Percentiles rank a stretch among this genome's conserved stretches.
Conservation (phyloP, 2,329 filamentous ascomycete species). For the Fusarium musae region DNA sequence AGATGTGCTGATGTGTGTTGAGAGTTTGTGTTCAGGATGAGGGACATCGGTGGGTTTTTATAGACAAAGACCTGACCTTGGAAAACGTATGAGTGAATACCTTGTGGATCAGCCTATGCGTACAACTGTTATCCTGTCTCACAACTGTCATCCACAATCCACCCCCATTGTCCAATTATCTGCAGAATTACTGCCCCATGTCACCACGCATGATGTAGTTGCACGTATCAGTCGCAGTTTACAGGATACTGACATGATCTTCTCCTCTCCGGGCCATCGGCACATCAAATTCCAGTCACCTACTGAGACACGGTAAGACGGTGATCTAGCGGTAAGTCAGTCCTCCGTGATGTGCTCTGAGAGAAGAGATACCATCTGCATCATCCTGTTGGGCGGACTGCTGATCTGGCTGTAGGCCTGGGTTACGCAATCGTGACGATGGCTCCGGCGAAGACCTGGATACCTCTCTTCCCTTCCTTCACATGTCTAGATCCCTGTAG, state of each 20-base stretch:
- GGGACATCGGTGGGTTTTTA: neutral
- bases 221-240: neutral
- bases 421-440: neutral
- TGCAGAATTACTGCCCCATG: accelerated
- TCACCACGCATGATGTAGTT: neutral
- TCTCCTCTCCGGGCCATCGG: neutral
- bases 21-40: neutral
- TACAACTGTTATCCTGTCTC: neutral
- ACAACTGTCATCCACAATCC: neutral
- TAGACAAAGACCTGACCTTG: neutral
- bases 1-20: neutral
- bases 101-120: neutral
- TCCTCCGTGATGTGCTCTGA: accelerated
- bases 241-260: neutral
- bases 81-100: accelerated
- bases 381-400: neutral
- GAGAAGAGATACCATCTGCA: neutral
- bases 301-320: neutral
- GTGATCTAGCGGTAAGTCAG: neutral
- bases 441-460: neutral
- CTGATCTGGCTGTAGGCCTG: neutral
- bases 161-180: neutral
- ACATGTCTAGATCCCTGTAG: accelerated
- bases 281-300: neutral
- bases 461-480: accelerated